Base-by-base conservation (phyloP, 129 eudicot species). In the Smallanthus sonchifolius region DNA sequence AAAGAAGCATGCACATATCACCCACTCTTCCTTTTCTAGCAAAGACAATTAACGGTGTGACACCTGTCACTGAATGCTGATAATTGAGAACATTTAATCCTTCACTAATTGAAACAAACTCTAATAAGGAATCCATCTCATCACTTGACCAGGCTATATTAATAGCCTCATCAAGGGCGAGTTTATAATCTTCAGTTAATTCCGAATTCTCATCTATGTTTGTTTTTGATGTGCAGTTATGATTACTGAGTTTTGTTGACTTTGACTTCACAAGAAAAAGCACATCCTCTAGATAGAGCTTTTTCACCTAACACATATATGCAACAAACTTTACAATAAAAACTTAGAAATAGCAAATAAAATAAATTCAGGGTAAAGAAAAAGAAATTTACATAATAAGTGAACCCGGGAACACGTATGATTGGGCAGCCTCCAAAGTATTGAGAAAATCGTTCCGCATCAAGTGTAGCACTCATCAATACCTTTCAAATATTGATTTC, bases 401-500 rank as follows among this genome's bases (percentile, higher is more conserved):
- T 95, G 84, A 95, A 95, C 45, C 99, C 99, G 2, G 97, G 99
- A 35, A 95, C 99, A 74, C 89, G 88, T 78, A 95, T 85, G 63
- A 91, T 75, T 61, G 99, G 99, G 73, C 94, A 91, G 79, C 96
- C 99, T 79, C 97, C 94, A 79, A 95, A 91, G 77, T 95, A 95
- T 47, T 85, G 84, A 45, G 99, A 91, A 81, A 85, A 91, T 4
- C 99, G 85, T 30, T 95, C 99, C n/a, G 99, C 99, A 82, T 95
- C 97, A 40, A 95, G 77, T 52, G 99, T 95, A 62, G 99, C 99
- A 77, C 99, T 95, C 99, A 95, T 95, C 63, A 95, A 78, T 64
- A 95, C 86, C 99, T 95, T 85, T 76, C 59, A 74, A 45, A 75
- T 35, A 42, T 55, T 5, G 8, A 59, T 40, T 6, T 28, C 24